Percentiles rank a stretch among this genome's conserved stretches.
Evolutionary conservation across 2,329 filamentous ascomycete species (phyloP).

Genomic region (Zymoseptoria tritici): DNA sequence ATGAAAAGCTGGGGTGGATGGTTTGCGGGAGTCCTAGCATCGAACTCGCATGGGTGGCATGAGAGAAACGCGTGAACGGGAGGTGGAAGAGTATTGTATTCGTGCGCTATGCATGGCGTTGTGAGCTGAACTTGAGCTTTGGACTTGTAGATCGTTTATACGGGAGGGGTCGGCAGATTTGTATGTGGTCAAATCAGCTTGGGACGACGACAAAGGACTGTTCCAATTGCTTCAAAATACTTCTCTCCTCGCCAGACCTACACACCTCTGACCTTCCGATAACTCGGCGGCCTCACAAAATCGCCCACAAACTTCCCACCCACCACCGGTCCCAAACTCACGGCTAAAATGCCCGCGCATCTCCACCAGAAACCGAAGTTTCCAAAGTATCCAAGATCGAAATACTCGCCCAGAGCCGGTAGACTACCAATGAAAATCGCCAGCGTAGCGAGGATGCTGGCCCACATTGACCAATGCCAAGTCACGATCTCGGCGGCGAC

Average conservation of each 20-base stretch:
- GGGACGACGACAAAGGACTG: neutral
- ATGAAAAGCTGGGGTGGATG: too few species aligned
- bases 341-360: slow-evolving; percentile 67
- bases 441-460: slow-evolving; percentile 74
- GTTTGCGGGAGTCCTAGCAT: too few species aligned
- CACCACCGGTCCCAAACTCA: slow-evolving; percentile 81
- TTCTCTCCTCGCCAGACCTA: slow-evolving; percentile 2
- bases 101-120: too few species aligned
- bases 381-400: slow-evolving; percentile 72
- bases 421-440: slow-evolving; percentile 72
- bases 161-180: too few species aligned
- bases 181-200: neutral
- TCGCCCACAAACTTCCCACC: slow-evolving; percentile 76
- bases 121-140: too few species aligned
- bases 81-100: too few species aligned
- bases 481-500: slow-evolving; percentile 94
- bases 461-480: slow-evolving; percentile 90
- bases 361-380: slow-evolving; percentile 84
- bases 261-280: slow-evolving; percentile 66
- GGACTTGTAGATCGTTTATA: too few species aligned
- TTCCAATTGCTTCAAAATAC: neutral
- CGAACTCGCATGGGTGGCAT: too few species aligned
- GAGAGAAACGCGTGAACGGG: too few species aligned
- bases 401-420: slow-evolving; percentile 84
- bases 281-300: slow-evolving; percentile 84